phyloP scores from a whole-genome alignment of 2,329 filamentous ascomycete species.

The Fusarium sp. region DNA sequence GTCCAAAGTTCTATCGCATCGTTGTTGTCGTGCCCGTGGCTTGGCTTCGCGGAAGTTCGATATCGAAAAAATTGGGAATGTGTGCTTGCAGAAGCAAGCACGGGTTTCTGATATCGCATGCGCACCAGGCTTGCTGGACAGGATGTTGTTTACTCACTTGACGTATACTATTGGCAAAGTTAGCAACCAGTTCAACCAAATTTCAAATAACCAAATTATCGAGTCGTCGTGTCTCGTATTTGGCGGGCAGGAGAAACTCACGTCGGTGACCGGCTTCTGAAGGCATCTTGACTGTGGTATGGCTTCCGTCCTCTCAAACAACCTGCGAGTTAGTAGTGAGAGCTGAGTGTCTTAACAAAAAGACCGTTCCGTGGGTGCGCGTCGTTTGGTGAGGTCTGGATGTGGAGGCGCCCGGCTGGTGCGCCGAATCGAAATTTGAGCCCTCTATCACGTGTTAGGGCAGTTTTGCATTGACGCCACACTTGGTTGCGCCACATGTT shows the following conservation, averaged over 20 bases:
- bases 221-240: conserved; percentile 22
- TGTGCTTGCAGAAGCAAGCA: conserved; percentile 27
- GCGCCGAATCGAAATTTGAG: conserved; percentile 51
- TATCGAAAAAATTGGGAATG: conserved; percentile 34
- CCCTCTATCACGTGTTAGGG: conserved; percentile 56
- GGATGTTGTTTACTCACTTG: conserved; percentile 74
- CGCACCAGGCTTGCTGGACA: conserved; percentile 15
- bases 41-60: conserved; percentile 42
- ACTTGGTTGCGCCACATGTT: background rate
- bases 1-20: conserved; percentile 43
- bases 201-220: conserved; percentile 31
- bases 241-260: conserved; percentile 64
- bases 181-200: conserved; percentile 49
- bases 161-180: conserved; percentile 76
- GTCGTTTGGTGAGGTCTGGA: conserved; percentile 58
- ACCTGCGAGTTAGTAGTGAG: conserved; percentile 57
- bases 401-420: conserved; percentile 52
- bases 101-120: conserved; percentile 29
- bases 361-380: conserved; percentile 58
- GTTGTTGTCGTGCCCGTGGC: conserved; percentile 37
- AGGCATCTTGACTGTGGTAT: conserved; percentile 79
- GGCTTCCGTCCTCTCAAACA: conserved; percentile 60
- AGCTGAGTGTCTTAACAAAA: conserved; percentile 58
- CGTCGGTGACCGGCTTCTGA: conserved; percentile 88
- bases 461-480: conserved; percentile 1